Conservation (phyloP, 306 rosid species). For the Phaseolus lunatus region DNA sequence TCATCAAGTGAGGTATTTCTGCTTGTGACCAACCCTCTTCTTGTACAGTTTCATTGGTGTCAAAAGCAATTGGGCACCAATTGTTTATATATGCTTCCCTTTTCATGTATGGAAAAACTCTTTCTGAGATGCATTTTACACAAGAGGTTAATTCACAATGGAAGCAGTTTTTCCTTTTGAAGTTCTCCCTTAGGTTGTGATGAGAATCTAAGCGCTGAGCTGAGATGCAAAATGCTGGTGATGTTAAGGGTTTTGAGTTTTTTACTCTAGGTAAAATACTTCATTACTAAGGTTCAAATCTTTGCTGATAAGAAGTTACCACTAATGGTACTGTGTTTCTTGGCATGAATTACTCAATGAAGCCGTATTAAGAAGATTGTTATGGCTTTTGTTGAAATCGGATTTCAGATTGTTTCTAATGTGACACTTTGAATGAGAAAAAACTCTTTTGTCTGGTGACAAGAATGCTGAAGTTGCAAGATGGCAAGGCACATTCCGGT, state of each 20-base stretch:
- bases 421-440: constrained; percentile 71
- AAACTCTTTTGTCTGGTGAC: constrained; percentile 67
- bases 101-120: constrained; percentile 85
- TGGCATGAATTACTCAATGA: constrained; percentile 79
- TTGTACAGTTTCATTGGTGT: constrained; percentile 90
- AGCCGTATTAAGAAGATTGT: too few relatives aligned
- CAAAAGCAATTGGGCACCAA: constrained; percentile 89
- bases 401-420: constrained; percentile 79
- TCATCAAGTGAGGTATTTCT: constrained; percentile 73
- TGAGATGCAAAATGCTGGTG: constrained; percentile 97
- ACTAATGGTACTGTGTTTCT: constrained; percentile 46
- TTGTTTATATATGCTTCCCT: constrained; percentile 94
- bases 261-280: constrained; percentile 54
- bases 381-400: constrained; percentile 60
- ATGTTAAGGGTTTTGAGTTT: constrained; percentile 88
- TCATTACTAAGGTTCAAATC: constrained; percentile 90
- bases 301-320: too few relatives aligned
- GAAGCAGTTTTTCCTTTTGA: constrained; percentile 98
- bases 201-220: constrained; percentile 82
- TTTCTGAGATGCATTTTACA: constrained; percentile 68
- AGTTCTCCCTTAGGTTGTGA: constrained; percentile 82
- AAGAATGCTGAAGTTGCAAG: constrained; percentile 80
- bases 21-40: constrained; percentile 90
- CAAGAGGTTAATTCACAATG: constrained; percentile 81
- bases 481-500: constrained; percentile 91